Evolutionary conservation across 768 basidiomycete species (phyloP).

Genomic region (Suillus variegatus): DNA sequence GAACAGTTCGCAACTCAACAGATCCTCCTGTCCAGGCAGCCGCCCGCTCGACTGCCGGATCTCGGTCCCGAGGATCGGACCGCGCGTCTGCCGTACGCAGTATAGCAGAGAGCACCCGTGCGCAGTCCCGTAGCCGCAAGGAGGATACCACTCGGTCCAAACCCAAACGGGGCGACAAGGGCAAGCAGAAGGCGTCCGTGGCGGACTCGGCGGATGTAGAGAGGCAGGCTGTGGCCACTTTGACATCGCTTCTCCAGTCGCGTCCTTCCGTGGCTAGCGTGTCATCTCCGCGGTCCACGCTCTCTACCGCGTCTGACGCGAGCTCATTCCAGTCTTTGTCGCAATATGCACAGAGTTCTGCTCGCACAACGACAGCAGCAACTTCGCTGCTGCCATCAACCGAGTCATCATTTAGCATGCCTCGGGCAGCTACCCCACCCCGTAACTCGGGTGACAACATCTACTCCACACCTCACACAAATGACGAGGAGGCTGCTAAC

Average conservation of each 20-base stretch:
- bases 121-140: slow-evolving; percentile 44
- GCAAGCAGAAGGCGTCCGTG: slow-evolving; percentile 46
- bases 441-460: slow-evolving; percentile 30
- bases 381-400: slow-evolving; percentile 41
- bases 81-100: slow-evolving; percentile 34
- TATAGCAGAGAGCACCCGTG: slow-evolving; percentile 49
- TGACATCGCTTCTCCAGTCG: slow-evolving; percentile 71
- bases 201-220: slow-evolving; percentile 53
- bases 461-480: slow-evolving; percentile 57
- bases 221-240: slow-evolving; percentile 81
- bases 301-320: slow-evolving; percentile 66
- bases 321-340: slow-evolving; percentile 63
- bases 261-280: slow-evolving; percentile 62
- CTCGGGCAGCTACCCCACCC: slow-evolving; percentile 39
- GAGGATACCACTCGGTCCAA: slow-evolving; percentile 40
- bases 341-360: slow-evolving; percentile 68
- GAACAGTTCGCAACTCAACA: slow-evolving; percentile 74
- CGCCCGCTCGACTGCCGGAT: slow-evolving; percentile 36
- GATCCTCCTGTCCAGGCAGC: slow-evolving; percentile 66
- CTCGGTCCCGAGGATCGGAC: slow-evolving; percentile 23
- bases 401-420: slow-evolving; percentile 38
- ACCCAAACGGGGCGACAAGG: slow-evolving; percentile 42
- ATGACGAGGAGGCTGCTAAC: slow-evolving; percentile 80
- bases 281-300: slow-evolving; percentile 71
- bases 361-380: slow-evolving; percentile 48